Base-by-base conservation (phyloP, 495 filamentous ascomycete genomes). In the Cairneyella variabilis region DNA sequence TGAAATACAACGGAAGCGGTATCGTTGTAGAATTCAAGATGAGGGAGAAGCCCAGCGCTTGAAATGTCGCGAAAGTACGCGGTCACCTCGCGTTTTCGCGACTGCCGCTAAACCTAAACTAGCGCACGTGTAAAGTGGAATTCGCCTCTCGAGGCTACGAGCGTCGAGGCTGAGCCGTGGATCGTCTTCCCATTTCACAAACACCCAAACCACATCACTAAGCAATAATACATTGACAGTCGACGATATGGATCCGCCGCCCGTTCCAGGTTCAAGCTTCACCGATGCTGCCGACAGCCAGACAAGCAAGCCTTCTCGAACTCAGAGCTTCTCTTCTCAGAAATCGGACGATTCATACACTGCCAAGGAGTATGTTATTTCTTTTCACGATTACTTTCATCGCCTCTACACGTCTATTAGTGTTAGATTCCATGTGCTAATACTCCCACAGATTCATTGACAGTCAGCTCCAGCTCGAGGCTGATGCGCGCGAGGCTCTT, bases 401-500 rank as follows among this genome's bases (percentile, higher is more conserved):
- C 26, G 18, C 44, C 23, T 25, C 27, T 17, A 45, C 16, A 23
- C 25, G 26, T 27, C 6, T 32, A 20, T 16, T 4, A 30, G 25
- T 27, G 23, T 34, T 6, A 34, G 10, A 25, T 44, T 20, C 38
- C 25, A 10, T 44, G 12, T 22, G 12, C 23, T 41, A 43, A 46
- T n/a, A 26, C 50, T 41, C n/a, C 25, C 0, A n/a, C 51, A 92
- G 88, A 37, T 98, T 90, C 68, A 91, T 97, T 62, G 80, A 88
- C 57, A 84, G 82, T 49, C 93, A 99, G 62, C 85, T 96, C 54
- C 83, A 83, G 48, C 84, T 99, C 49, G 93, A 99, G 71, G 86
- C 84, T 18, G 93, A 99, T 70, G 93, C 93, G 34, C 90, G 93
- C 47, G 92, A 97, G 73, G 83, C 85, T 54, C 79, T 99, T 25